phyloP scores from a whole-genome alignment of 2,329 filamentous ascomycete species.

The Fusarium sp. region DNA sequence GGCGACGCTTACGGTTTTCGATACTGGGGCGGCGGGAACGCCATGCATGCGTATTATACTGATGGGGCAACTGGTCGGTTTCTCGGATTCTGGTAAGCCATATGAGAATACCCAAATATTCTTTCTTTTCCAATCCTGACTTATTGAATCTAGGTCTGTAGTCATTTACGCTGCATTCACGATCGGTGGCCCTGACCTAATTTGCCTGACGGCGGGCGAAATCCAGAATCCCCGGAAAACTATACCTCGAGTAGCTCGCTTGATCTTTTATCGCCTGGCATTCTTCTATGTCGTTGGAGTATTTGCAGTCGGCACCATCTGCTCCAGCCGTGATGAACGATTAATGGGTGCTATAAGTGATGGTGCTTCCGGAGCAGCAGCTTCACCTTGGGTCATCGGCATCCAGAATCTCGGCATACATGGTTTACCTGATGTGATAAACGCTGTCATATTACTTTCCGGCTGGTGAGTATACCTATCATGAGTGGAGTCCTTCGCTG shows the following conservation, averaged over 20 bases:
- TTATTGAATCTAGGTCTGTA: neutral
- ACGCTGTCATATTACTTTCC: neutral
- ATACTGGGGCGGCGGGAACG: neutral
- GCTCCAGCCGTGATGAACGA: neutral
- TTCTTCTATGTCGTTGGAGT: neutral
- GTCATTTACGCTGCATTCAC: neutral
- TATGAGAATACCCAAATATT: rapidly evolving
- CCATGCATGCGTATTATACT: neutral
- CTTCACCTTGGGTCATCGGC: neutral
- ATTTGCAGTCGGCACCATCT: neutral
- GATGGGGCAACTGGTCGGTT: neutral
- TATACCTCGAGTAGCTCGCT: neutral
- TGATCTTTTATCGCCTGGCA: neutral
- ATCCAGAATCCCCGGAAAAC: neutral
- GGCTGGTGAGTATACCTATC: neutral
- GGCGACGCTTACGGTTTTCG: neutral
- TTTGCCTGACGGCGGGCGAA: neutral
- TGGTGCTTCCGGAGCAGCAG: neutral
- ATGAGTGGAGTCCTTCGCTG: rapidly evolving
- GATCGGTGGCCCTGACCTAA: neutral
- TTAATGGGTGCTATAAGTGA: neutral
- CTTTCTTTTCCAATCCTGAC: rapidly evolving
- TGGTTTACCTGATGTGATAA: neutral
- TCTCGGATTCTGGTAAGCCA: neutral
- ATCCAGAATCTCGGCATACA: neutral